Conservation (phyloP, 495 filamentous ascomycete species). For the Pseudoneurospora amorphoporcata region DNA sequence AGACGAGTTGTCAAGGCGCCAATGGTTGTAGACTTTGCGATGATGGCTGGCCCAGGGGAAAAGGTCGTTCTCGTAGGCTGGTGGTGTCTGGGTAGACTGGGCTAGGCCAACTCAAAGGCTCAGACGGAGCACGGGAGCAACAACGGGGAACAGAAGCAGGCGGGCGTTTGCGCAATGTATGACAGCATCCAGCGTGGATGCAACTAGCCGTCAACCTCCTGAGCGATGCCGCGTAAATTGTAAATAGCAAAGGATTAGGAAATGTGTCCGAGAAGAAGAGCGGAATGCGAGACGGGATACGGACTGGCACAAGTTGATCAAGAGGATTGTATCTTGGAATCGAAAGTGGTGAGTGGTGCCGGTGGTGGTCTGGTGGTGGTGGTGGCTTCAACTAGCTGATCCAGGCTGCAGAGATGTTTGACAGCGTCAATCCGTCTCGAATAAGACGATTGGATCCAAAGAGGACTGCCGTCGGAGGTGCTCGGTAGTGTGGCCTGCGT, state of each 20-base stretch:
- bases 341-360: background rate
- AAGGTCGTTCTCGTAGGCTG: background rate
- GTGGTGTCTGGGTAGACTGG: background rate
- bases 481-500: background rate
- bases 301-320: background rate
- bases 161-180: conserved; percentile 20
- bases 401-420: background rate
- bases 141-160: background rate
- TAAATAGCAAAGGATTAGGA: background rate
- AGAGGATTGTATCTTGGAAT: background rate
- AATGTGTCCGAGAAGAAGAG: background rate
- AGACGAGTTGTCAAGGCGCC: background rate
- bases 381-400: background rate
- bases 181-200: conserved; percentile 19
- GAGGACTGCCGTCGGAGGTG: background rate
- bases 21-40: background rate
- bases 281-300: background rate
- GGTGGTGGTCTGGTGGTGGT: background rate
- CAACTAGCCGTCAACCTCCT: conserved; percentile 18
- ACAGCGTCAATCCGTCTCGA: background rate
- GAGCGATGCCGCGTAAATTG: background rate
- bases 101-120: background rate
- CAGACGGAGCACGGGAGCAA: background rate
- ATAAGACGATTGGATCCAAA: background rate
- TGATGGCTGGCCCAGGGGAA: background rate